A percentile compares a stretch with the other conserved stretches of the same genome.
These are phyloP conservation scores for Breviolum minutum DNA, from an alignment of 73 alveolate genomes.

Conservation along the genomic window DNA sequence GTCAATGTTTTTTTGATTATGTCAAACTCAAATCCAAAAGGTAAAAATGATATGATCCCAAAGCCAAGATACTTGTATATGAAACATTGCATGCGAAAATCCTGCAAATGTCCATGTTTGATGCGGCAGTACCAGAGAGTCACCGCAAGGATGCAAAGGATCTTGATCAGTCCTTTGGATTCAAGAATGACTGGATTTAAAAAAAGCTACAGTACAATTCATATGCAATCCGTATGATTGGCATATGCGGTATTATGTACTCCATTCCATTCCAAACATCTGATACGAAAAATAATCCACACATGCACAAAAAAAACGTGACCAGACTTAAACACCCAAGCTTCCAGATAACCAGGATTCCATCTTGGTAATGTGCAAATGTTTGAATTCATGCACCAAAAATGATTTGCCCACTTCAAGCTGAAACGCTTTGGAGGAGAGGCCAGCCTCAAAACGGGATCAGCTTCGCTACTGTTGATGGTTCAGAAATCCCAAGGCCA, in stretches of 20 bases:
- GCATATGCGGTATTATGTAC: not conserved
- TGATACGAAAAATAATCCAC: too few relatives aligned
- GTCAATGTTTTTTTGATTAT: too few relatives aligned
- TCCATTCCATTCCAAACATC: not conserved
- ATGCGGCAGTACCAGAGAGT: constrained; percentile 49
- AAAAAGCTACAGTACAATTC: not conserved
- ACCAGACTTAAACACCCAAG: not conserved
- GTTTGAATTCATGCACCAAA: not conserved
- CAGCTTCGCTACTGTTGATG: too few relatives aligned
- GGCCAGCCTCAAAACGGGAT: not conserved
- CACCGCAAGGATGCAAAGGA: not conserved
- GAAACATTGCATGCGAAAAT: constrained; percentile 15
- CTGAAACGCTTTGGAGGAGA: constrained; percentile 47
- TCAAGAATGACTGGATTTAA: too few relatives aligned
- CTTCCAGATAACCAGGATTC: constrained; percentile 42
- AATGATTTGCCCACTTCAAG: not conserved
- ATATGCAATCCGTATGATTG: not conserved
- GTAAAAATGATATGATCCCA: not conserved
- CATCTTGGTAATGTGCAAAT: not conserved
- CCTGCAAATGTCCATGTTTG: not conserved
- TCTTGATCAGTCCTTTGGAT: not conserved
- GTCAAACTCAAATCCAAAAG: too few relatives aligned
- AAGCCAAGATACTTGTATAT: constrained; percentile 21
- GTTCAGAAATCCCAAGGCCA: too few relatives aligned
- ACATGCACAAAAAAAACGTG: not conserved